Evolutionary conservation across 1,139 yeast species (phyloP).

Genomic region (Pneumocystis murina): DNA sequence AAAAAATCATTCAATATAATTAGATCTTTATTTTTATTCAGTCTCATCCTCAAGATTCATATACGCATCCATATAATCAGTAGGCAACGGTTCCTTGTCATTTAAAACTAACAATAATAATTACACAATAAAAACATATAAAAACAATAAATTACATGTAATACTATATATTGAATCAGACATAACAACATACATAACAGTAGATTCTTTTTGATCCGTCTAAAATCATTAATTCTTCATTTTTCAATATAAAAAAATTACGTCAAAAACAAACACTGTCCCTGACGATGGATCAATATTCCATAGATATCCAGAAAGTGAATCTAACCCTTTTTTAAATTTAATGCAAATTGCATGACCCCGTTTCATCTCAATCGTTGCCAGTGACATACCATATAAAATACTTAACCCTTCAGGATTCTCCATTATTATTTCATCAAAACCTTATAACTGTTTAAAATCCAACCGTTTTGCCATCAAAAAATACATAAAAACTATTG

Average conservation of each 20-base stretch:
- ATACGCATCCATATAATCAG: background rate
- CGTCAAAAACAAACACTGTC: slow-evolving; percentile 1
- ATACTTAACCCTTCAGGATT: background rate
- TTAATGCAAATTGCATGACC: background rate
- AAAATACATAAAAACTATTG: too few species aligned
- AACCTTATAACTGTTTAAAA: too few species aligned
- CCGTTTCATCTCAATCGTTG: slow-evolving; percentile 1
- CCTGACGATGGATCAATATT: slow-evolving; percentile 7
- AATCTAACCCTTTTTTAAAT: background rate
- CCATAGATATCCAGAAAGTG: slow-evolving; percentile 8
- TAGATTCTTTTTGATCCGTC: background rate
- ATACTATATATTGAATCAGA: background rate
- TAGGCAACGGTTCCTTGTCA: background rate
- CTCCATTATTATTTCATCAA: background rate
- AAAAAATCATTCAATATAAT: background rate
- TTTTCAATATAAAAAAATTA: background rate
- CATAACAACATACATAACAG: background rate
- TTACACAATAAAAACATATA: background rate
- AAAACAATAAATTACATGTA: background rate
- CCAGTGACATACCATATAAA: background rate
- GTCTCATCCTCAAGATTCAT: background rate
- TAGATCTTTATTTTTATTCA: background rate
- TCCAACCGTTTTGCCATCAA: too few species aligned
- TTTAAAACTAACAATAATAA: background rate
- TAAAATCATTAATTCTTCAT: background rate